These are phyloP conservation scores for Cruciata laevipes DNA, from an alignment of 257 asterid species.

Conservation along the genomic window DNA sequence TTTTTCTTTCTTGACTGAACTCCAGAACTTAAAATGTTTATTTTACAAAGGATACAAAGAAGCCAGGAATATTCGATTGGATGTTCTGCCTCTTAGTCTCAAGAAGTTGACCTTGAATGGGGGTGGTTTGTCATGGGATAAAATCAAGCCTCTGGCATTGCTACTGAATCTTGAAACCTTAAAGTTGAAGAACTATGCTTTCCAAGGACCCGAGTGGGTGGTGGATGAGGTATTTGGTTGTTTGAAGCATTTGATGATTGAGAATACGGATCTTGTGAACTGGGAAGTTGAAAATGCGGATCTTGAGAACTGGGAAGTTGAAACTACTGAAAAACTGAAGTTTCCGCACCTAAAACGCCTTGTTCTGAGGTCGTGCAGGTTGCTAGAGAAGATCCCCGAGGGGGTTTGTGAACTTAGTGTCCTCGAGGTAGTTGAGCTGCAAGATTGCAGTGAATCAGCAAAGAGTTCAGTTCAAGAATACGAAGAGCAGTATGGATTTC, in stretches of 20 bases:
- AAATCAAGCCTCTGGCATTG: background rate
- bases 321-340: background rate
- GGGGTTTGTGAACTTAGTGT: background rate
- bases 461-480: slow-evolving; percentile 7
- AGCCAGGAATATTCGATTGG: background rate
- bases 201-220: slow-evolving; percentile 12
- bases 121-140: slow-evolving; percentile 8
- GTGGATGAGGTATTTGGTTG: background rate
- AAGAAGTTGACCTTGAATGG: slow-evolving; percentile 5
- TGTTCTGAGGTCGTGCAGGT: background rate
- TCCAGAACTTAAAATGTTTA: background rate
- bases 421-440: background rate
- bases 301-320: slow-evolving; percentile 4
- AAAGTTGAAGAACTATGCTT: slow-evolving; percentile 9
- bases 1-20: background rate
- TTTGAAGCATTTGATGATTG: background rate
- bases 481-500: background rate
- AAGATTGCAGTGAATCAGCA: slow-evolving; percentile 9
- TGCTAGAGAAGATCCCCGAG: background rate
- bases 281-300: slow-evolving; percentile 8
- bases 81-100: background rate
- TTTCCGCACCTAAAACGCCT: background rate
- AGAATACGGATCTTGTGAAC: background rate
- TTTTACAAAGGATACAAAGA: background rate
- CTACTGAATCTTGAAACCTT: slow-evolving; percentile 7